Conservation (phyloP, 352 stramenopile genomes). For the Pythium monospermum region DNA sequence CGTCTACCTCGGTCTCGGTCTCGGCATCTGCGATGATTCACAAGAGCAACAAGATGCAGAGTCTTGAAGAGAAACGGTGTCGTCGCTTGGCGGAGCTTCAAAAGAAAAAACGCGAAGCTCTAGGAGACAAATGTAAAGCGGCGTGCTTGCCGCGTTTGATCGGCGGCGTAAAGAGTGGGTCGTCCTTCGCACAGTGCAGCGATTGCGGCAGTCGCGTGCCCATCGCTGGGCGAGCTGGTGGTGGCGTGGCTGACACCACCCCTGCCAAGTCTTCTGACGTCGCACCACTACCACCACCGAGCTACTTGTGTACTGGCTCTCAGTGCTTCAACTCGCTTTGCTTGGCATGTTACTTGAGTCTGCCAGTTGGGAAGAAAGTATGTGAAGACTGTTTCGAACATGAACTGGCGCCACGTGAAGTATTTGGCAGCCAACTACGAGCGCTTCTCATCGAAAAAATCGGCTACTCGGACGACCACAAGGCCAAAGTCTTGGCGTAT, state of each 20-base stretch:
- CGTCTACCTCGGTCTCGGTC: no score
- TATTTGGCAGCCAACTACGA: conserved; percentile 57
- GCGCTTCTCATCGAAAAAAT: conserved; percentile 64
- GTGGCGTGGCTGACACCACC: neutral
- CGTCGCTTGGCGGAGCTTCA: conserved; percentile 35
- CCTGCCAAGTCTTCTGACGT: no score
- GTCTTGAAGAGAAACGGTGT: conserved; percentile 57
- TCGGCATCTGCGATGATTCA: conserved; percentile 23
- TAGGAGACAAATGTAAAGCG: conserved; percentile 52
- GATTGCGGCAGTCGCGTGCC: conserved; percentile 46
- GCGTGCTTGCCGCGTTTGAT: conserved; percentile 56
- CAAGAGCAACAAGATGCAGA: conserved; percentile 46
- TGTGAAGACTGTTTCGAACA: conserved; percentile 79
- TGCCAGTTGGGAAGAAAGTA: conserved; percentile 45
- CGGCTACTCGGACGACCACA: conserved; percentile 30
- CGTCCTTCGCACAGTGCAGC: conserved; percentile 42
- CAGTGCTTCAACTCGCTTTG: conserved; percentile 67
- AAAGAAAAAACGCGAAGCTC: conserved; percentile 48
- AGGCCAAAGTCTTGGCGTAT: conserved; percentile 32
- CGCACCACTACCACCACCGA: no score
- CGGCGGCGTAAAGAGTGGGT: conserved; percentile 67
- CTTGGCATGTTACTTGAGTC: conserved; percentile 31
- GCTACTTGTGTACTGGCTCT: conserved; percentile 37
- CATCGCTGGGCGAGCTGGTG: conserved; percentile 24
- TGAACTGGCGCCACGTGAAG: conserved; percentile 39